Conservation (phyloP, 768 basidiomycete genomes). For the Sporobolomyces phaffii region DNA sequence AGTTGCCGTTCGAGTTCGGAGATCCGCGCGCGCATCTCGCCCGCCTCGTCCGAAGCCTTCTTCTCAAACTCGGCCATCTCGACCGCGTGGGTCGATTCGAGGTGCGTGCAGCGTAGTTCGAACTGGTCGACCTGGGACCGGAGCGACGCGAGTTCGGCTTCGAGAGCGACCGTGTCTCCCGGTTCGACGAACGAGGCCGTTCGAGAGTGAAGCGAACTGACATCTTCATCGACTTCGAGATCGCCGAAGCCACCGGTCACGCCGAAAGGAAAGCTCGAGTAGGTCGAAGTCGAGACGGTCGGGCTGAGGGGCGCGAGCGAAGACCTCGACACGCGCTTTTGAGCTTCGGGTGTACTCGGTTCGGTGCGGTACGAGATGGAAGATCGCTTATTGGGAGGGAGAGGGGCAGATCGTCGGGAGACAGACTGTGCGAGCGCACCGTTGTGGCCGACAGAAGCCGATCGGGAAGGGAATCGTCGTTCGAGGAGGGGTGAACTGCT, state of each 20-base stretch:
- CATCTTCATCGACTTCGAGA: conserved; percentile 28
- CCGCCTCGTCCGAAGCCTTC: conserved; percentile 32
- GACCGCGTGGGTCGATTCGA: conserved; percentile 26
- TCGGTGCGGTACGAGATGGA: conserved; percentile 36
- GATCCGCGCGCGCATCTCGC: conserved; percentile 24
- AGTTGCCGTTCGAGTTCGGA: conserved; percentile 30
- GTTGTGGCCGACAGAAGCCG: background rate
- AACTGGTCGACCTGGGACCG: conserved; percentile 30
- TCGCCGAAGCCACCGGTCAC: conserved; percentile 32
- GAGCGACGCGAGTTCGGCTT: conserved; percentile 33
- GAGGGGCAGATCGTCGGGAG: background rate
- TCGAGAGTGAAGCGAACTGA: background rate
- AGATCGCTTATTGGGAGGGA: conserved; percentile 18
- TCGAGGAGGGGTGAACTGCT: background rate
- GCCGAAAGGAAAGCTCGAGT: conserved; percentile 30
- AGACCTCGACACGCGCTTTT: background rate
- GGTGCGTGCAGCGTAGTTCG: conserved; percentile 8
- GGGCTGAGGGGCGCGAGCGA: conserved; percentile 1
- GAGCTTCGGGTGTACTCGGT: background rate
- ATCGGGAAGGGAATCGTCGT: conserved; percentile 11
- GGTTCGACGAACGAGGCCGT: background rate
- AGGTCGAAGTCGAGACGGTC: conserved; percentile 16
- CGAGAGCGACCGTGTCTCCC: background rate
- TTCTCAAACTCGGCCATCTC: conserved; percentile 37
- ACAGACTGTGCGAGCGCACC: background rate